Percentiles rank a stretch among this genome's conserved stretches.
These are phyloP conservation scores for Venturia pyrina DNA, from an alignment of 2,329 filamentous ascomycete species.

Conservation along the genomic window DNA sequence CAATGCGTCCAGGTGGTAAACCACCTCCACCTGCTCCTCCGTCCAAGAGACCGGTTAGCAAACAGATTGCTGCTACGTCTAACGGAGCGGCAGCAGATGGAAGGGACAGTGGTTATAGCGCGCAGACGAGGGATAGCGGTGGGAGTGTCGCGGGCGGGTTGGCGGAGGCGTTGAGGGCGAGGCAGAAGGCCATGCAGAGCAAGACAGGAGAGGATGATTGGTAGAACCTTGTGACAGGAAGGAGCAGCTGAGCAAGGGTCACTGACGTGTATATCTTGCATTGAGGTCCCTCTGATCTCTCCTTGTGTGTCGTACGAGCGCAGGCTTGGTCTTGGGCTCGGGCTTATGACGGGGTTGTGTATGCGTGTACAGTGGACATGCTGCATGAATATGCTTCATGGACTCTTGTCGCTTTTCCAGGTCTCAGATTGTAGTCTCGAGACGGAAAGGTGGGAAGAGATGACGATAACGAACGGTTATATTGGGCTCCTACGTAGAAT, in stretches of 20 bases:
- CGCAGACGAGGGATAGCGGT: constrained; percentile 30
- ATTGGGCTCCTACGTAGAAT: no score
- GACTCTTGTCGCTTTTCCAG: no score
- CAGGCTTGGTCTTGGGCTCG: background rate
- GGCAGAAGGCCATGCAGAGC: constrained; percentile 39
- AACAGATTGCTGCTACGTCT: constrained; percentile 55
- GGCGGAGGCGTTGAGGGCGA: constrained; percentile 38
- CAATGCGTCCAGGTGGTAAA: constrained; percentile 44
- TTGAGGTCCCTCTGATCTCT: background rate
- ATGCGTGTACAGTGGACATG: no score
- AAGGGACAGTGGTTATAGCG: constrained; percentile 51
- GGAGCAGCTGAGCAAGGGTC: background rate
- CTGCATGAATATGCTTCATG: no score
- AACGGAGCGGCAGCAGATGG: constrained; percentile 26
- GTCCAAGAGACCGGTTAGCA: constrained; percentile 69
- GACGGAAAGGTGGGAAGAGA: background rate
- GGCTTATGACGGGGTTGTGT: no score
- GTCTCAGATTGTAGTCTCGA: background rate
- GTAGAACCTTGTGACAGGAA: background rate
- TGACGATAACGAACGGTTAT: no score
- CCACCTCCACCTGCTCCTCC: constrained; percentile 68
- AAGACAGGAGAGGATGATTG: constrained; percentile 25
- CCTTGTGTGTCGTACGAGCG: no score
- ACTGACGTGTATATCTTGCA: background rate
- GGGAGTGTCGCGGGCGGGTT: constrained; percentile 39